Conservation (phyloP, 2,329 filamentous ascomycete species). For the Myrmaecium sp. region DNA sequence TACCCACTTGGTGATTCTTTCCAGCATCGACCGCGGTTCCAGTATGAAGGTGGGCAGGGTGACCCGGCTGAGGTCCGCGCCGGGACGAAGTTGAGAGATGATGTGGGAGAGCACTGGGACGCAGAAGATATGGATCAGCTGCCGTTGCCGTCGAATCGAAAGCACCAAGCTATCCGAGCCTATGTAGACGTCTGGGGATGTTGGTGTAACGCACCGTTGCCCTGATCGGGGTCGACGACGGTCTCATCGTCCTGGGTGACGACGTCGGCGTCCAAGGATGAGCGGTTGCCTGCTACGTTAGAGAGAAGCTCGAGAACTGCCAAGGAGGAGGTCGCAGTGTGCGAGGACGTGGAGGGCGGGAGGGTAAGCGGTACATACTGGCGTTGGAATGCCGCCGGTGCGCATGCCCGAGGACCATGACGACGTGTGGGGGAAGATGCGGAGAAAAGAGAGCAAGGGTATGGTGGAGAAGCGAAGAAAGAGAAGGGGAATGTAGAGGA, state of each 20-base stretch:
- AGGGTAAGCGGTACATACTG: constrained; percentile 20
- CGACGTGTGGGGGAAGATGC: constrained; percentile 6
- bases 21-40: constrained; percentile 93
- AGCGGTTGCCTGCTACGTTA: constrained; percentile 22
- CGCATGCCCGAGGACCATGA: constrained; percentile 31
- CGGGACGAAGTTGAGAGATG: constrained; percentile 89
- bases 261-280: constrained; percentile 24
- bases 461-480: too few relatives aligned
- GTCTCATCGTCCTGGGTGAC: constrained; percentile 47
- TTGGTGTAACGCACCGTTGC: constrained; percentile 52
- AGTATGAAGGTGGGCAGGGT: constrained; percentile 95
- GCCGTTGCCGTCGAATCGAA: background rate
- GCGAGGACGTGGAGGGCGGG: constrained; percentile 1
- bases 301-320: constrained; percentile 3
- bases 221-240: constrained; percentile 79
- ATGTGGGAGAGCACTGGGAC: constrained; percentile 77
- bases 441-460: too few relatives aligned
- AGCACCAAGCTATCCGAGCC: background rate
- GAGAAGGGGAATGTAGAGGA: too few relatives aligned
- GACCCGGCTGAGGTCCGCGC: constrained; percentile 85
- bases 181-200: background rate
- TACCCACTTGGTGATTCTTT: constrained; percentile 93
- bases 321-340: constrained; percentile 8
- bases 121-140: background rate
- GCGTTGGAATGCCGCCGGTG: constrained; percentile 30